Evolutionary conservation across 2,329 filamentous ascomycete genomes (phyloP), one percentile per base, ranked within the genome.

Genomic region (Magnaporthales sp.): DNA sequence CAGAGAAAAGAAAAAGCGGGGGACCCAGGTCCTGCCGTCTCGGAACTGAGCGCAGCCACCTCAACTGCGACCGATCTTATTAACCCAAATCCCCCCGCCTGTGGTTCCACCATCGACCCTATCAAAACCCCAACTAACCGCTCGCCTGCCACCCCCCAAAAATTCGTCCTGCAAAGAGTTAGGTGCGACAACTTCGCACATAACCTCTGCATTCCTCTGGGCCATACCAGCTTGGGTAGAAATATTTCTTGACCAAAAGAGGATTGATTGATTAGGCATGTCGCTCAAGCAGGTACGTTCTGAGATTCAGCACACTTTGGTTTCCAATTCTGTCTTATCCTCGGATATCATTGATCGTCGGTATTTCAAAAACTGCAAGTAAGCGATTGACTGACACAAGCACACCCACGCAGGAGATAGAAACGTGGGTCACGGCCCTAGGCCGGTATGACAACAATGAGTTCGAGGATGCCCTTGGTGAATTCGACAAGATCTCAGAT

Each of bases 371-470:
- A 7, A 19, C 3, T n/a, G 7, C 38, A 46, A 46, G n/a, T n/a
- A 4, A 19, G 38, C 15, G 15, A 46, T 46, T 46, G 15, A 46
- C 38, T 46, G 38, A 46, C 38, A 46, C 15, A 46, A 46, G 15
- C 38, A 46, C 54, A 66, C 66, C 46, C 30, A 68, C 70, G 68
- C 70, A 96, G 93, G 95, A 99, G 90, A 99, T 99, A 79, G 94
- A 98, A 81, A 96, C 92, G 64, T 99, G 95, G 95, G 95, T 98
- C 71, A 84, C 89, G 77, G 95, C 95, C 78, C 87, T 99, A 66
- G 88, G 83, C 73, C 89, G 90, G 76, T 99, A 99, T 81, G 95
- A 99, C 80, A 95, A 94, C 80, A 96, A 97, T 80, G 92, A 99
- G 75, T 98, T 96, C 79, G 94, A 98, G 74, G 91, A 94, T 71